Base-by-base conservation (phyloP, 176 grass and related monocot species). In the Ensete glaucum region DNA sequence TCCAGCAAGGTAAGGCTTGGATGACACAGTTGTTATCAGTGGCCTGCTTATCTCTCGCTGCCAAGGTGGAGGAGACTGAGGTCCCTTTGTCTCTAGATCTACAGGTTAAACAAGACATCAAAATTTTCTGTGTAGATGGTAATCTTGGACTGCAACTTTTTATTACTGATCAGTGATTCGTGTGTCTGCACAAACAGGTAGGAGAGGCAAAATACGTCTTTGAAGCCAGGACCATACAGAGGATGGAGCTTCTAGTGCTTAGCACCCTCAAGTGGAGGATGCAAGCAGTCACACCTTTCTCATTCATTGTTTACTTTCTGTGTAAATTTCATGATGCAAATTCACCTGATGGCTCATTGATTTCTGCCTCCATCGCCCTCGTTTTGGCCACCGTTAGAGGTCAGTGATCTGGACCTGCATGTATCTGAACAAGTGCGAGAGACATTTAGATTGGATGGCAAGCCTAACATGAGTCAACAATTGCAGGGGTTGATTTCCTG, bases 31-130 rank as follows among this genome's bases (percentile, higher is more conserved):
- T 96, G 68, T 11, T 92, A 54, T 86, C 87, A 60, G 83, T 96
- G 67, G 83, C 85, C 74, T 96, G 89, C 75, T 80, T 96, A 76
- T 89, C 92, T 63, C 72, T 92, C 77, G 87, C 89, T 76, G 83
- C 67, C 62, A 96, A 96, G 87, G 85, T 96, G 82, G 92, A 92
- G 87, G 92, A 92, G 71, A 87, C 80, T 3, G 67, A 87, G 69
- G 70, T 82, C 77, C 86, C 85, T 83, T 79, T 69, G 72, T 77
- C 83, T 65, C 76, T 76, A 63, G 83, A 96, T 72, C 82, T 96
- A 75, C 89, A 96, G 92, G 92, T 92, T 71, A 14, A 85, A 70
- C 64, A 52, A 81, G 9, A 67, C 51, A 60, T 64, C 73, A 57
- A 25, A n/a, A 19, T 2, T 17, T 17, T 53, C 78, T 14, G n/a